A percentile compares a stretch with the other conserved stretches of the same genome.
Conservation (phyloP, 164 flowering plant genomes). For the Magnolia sinica region DNA sequence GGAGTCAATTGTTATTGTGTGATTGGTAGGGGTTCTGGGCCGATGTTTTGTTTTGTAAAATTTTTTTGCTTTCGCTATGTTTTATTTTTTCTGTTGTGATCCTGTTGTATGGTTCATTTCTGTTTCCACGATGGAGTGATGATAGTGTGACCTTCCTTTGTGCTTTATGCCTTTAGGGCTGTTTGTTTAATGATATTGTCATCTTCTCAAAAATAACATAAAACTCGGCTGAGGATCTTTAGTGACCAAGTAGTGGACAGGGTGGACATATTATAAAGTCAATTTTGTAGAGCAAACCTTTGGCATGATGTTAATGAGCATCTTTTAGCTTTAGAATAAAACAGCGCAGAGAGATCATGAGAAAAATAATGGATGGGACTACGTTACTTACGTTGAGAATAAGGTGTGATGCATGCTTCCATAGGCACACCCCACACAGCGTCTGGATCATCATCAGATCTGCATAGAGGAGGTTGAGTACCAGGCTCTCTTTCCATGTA, state of each 20-base stretch:
- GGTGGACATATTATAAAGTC: neutral
- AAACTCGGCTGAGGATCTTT: too few relatives aligned
- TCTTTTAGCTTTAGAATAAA: neutral
- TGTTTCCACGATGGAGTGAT: too few relatives aligned
- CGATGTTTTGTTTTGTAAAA: too few relatives aligned
- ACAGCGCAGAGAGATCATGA: neutral
- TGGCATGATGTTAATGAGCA: neutral
- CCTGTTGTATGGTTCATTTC: too few relatives aligned
- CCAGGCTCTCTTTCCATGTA: constrained; percentile 71
- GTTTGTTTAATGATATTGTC: too few relatives aligned
- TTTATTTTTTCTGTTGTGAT: too few relatives aligned
- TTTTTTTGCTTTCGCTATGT: too few relatives aligned
- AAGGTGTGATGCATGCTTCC: constrained; percentile 85
- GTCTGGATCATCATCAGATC: constrained; percentile 82
- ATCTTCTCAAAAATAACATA: too few relatives aligned
- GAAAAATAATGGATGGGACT: neutral
- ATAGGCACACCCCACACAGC: constrained; percentile 62
- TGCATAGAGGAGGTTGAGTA: constrained; percentile 76
- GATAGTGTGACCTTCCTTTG: too few relatives aligned
- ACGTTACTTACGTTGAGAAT: constrained; percentile 69
- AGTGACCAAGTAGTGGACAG: neutral
- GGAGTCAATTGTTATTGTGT: too few relatives aligned
- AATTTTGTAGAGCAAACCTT: neutral
- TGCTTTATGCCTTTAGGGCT: too few relatives aligned
- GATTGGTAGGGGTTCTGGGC: too few relatives aligned